Conservation (phyloP, 2,329 filamentous ascomycete genomes). For the Anthostomella pinea region DNA sequence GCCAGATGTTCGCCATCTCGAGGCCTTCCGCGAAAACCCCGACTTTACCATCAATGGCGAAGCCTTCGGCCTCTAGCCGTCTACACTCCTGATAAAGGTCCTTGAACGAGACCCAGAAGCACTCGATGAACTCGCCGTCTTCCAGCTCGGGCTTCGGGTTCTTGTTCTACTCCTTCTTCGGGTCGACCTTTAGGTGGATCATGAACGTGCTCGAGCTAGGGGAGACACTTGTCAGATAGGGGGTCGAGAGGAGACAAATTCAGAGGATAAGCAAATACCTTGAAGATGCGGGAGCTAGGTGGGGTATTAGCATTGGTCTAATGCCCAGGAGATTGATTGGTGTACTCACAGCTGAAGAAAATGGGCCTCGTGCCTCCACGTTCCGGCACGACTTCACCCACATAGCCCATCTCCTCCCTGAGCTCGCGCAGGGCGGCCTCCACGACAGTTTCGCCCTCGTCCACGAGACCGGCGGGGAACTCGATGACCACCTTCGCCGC, state of each 20-base stretch:
- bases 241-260: background rate
- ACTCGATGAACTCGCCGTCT: conserved; percentile 52
- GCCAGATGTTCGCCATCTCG: conserved; percentile 26
- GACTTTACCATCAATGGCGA: conserved; percentile 32
- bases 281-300: conserved; percentile 27
- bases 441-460: conserved; percentile 36
- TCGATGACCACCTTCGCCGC: conserved; percentile 38
- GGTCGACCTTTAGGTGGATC: conserved; percentile 45
- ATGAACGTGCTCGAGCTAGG: conserved; percentile 28
- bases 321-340: background rate
- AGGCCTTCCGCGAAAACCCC: conserved; percentile 31
- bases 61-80: conserved; percentile 36
- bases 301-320: background rate
- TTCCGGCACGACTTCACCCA: conserved; percentile 30
- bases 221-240: background rate
- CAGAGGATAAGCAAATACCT: conserved; percentile 13
- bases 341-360: conserved; percentile 27
- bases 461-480: conserved; percentile 38
- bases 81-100: conserved; percentile 44
- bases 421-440: conserved; percentile 38
- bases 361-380: conserved; percentile 21
- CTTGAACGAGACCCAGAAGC: conserved; percentile 45
- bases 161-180: conserved; percentile 41
- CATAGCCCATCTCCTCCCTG: conserved; percentile 38
- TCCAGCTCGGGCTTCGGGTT: conserved; percentile 45